These are phyloP conservation scores for Globisporangium solare DNA, from an alignment of 352 stramenopile species.

Conservation along the genomic window DNA sequence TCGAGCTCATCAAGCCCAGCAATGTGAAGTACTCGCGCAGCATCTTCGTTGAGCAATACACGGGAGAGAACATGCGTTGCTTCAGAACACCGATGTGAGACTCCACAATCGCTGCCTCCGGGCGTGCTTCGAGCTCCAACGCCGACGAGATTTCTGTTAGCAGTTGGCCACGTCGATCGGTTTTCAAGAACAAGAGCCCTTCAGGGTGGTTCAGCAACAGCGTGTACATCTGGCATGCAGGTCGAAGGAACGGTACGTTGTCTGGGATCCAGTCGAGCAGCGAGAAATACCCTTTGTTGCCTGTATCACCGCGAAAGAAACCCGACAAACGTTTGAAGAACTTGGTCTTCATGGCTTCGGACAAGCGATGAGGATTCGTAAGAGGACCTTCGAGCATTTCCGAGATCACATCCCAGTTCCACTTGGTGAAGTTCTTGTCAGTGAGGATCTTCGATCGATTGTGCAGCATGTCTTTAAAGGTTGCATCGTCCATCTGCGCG, in stretches of 20 bases:
- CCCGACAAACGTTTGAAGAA: constrained; percentile 89
- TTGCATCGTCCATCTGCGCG: constrained; percentile 84
- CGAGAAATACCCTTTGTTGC: constrained; percentile 89
- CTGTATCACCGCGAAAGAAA: constrained; percentile 87
- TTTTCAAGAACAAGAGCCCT: constrained; percentile 85
- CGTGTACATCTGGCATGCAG: constrained; percentile 89
- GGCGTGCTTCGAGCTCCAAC: constrained; percentile 76
- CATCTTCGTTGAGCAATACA: constrained; percentile 83
- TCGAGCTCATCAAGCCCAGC: constrained; percentile 86
- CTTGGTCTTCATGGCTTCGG: constrained; percentile 91
- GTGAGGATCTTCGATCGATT: constrained; percentile 79
- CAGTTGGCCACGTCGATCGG: constrained; percentile 76
- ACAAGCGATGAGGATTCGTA: constrained; percentile 81
- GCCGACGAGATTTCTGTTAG: constrained; percentile 84
- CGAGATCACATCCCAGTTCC: constrained; percentile 91
- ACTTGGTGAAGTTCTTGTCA: constrained; percentile 90
- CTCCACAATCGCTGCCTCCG: constrained; percentile 84
- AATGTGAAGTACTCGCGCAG: constrained; percentile 89
- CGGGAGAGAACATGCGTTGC: constrained; percentile 83
- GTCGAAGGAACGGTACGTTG: constrained; percentile 82
- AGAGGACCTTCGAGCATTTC: constrained; percentile 84
- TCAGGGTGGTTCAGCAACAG: constrained; percentile 84
- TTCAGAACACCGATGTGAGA: constrained; percentile 87
- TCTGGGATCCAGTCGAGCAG: constrained; percentile 88
- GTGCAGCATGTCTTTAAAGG: constrained; percentile 88